Evolutionary conservation across 768 basidiomycete species (phyloP).

Genomic region (Pleurotus tuber-regium): DNA sequence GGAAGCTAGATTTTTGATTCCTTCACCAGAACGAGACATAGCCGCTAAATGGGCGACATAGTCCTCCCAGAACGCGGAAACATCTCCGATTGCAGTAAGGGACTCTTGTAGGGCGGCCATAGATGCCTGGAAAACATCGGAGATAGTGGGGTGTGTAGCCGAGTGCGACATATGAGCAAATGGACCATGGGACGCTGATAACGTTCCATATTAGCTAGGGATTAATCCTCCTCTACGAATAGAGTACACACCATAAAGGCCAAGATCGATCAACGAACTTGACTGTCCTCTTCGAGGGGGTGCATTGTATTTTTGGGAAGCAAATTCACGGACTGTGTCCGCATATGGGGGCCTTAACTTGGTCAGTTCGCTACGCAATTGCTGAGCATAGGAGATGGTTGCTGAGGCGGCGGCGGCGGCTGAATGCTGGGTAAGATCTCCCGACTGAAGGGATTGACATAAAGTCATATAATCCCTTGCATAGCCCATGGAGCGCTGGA

Average conservation of each 20-base stretch:
- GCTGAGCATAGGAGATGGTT: not conserved
- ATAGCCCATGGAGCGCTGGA: slow-evolving; percentile 1
- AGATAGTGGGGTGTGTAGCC: not conserved
- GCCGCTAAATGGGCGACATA: not conserved
- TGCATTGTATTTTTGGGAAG: not conserved
- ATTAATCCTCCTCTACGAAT: not conserved
- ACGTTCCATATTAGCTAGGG: not conserved
- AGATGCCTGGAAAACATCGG: not conserved
- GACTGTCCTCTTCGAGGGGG: not conserved
- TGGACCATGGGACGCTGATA: not conserved
- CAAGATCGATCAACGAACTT: not conserved
- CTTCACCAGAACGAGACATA: not conserved
- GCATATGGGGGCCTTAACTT: not conserved
- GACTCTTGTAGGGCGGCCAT: not conserved
- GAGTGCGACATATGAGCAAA: not conserved
- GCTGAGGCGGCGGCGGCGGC: not conserved
- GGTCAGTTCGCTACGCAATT: not conserved
- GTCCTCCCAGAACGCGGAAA: not conserved
- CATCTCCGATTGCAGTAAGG: not conserved
- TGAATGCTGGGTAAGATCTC: not conserved
- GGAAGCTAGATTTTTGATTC: not conserved
- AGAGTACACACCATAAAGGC: not conserved
- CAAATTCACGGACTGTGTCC: not conserved
- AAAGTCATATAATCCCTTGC: not conserved
- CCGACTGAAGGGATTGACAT: not conserved